phyloP scores from a whole-genome alignment of 805 yeast species.

The Wickerhamomyces mucosus region DNA sequence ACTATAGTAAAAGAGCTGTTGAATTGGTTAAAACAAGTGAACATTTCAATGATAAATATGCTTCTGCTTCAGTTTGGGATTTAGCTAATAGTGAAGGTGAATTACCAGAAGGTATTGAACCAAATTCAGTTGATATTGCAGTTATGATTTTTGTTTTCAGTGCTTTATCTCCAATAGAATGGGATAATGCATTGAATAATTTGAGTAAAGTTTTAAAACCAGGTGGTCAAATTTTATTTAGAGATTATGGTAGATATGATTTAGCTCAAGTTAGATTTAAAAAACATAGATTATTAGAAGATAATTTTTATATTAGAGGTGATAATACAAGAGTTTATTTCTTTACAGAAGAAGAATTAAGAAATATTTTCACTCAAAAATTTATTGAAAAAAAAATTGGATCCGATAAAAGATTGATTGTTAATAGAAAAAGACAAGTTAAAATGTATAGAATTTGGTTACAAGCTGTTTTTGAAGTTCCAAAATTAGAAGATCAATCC shows the following conservation, averaged over 20 bases:
- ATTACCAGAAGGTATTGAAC: conserved; percentile 79
- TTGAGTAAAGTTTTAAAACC: conserved; percentile 72
- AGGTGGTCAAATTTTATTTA: conserved; percentile 79
- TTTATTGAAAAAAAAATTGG: conserved; percentile 73
- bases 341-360: conserved; percentile 88
- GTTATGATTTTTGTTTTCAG: conserved; percentile 94
- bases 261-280: conserved; percentile 92
- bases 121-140: conserved; percentile 77
- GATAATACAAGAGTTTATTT: conserved; percentile 97
- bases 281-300: conserved; percentile 76
- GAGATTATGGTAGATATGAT: conserved; percentile 96
- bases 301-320: conserved; percentile 92
- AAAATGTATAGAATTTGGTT: conserved; percentile 97
- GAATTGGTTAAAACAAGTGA: conserved; percentile 66
- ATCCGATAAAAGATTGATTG: conserved; percentile 83
- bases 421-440: conserved; percentile 82
- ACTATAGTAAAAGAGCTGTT: conserved; percentile 83
- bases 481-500: conserved; percentile 9
- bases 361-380: conserved; percentile 54
- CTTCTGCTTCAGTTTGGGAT: conserved; percentile 93
- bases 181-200: conserved; percentile 74
- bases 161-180: conserved; percentile 86
- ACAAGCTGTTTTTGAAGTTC: conserved; percentile 73
- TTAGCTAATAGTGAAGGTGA: conserved; percentile 63
- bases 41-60: conserved; percentile 47